Conservation (phyloP, 495 filamentous ascomycete genomes). For the Cudoniella acicularis region DNA sequence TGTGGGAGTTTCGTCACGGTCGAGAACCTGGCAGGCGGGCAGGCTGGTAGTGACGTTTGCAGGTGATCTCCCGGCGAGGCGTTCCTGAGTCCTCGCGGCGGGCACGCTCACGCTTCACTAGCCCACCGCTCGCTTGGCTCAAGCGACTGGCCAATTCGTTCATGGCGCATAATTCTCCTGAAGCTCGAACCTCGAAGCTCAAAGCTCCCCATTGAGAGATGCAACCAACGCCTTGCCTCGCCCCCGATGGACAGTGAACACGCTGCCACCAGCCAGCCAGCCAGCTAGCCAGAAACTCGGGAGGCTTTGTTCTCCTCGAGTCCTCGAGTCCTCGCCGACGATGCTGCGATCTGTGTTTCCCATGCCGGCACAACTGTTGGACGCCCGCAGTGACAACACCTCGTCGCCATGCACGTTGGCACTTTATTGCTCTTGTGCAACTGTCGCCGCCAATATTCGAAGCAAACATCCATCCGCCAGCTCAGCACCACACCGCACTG, state of each 20-base stretch:
- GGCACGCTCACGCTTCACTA: no score
- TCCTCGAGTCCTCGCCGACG: neutral
- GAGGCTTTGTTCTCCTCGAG: neutral
- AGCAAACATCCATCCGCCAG: no score
- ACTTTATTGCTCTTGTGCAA: no score
- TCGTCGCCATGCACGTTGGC: no score
- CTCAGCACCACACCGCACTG: neutral
- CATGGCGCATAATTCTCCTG: constrained; percentile 18
- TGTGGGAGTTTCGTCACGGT: neutral
- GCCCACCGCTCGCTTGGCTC: no score
- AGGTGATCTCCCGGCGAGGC: constrained; percentile 16
- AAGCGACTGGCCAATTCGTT: no score
- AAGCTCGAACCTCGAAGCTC: constrained; percentile 18
- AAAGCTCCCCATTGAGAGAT: no score
- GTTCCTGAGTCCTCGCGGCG: neutral
- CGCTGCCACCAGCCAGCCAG: no score
- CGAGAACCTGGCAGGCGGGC: no score
- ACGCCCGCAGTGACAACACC: neutral
- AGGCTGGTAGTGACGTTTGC: constrained; percentile 6
- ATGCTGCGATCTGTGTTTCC: neutral
- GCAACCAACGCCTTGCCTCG: no score
- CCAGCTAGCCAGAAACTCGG: constrained; percentile 2
- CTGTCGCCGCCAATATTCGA: no score
- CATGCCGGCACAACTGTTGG: neutral
- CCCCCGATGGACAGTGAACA: no score